Evolutionary conservation across 1,284 basidiomycete genomes (phyloP).

Genomic region (Pseudozyma thailandica): DNA sequence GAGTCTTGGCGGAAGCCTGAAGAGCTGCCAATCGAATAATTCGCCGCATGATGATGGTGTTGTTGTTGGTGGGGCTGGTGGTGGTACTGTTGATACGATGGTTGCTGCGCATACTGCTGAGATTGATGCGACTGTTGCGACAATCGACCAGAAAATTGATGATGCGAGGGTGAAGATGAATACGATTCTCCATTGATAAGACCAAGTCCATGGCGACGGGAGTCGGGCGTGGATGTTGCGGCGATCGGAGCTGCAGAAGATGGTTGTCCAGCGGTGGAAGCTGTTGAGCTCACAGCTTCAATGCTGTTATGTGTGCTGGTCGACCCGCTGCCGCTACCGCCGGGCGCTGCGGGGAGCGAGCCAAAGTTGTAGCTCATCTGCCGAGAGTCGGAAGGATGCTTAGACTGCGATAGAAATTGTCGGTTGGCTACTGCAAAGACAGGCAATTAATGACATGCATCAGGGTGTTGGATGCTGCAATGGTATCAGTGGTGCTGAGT

Average conservation of each 20-base stretch:
- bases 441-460: too few relatives aligned
- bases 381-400: neutral
- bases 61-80: constrained; percentile 8
- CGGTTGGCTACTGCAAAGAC: too few relatives aligned
- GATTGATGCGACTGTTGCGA: constrained; percentile 7
- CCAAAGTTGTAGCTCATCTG: constrained; percentile 8
- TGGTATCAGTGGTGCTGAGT: neutral
- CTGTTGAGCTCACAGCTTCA: constrained; percentile 13
- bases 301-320: constrained; percentile 25
- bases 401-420: too few relatives aligned
- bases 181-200: constrained; percentile 24
- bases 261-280: constrained; percentile 6
- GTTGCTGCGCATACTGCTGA: constrained; percentile 3
- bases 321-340: constrained; percentile 16
- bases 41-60: constrained; percentile 19
- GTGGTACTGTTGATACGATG: constrained; percentile 3
- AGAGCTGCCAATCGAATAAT: constrained; percentile 29
- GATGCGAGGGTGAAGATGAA: constrained; percentile 18
- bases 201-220: constrained; percentile 26
- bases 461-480: too few relatives aligned
- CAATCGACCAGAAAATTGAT: constrained; percentile 24
- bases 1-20: constrained; percentile 28
- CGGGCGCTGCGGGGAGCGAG: constrained; percentile 10
- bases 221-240: constrained; percentile 11
- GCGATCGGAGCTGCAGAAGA: constrained; percentile 14